Conservation (phyloP, 495 filamentous ascomycete genomes). For the Amphirosellinia nigrospora region DNA sequence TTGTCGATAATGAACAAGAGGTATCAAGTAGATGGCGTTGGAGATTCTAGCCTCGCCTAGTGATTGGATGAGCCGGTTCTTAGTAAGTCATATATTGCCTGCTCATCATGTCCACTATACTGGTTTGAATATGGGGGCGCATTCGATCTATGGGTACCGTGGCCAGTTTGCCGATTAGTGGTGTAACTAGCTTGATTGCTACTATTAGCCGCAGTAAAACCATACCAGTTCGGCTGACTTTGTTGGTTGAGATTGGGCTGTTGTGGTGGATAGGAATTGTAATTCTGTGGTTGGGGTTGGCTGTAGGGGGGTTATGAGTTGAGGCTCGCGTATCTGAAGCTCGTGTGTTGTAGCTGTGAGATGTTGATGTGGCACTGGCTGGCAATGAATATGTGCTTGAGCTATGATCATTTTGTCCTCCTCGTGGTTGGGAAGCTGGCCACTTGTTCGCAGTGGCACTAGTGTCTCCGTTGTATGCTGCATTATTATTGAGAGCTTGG, state of each 20-base stretch:
- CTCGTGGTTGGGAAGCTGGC: constrained; percentile 34
- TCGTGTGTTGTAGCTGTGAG: constrained; percentile 32
- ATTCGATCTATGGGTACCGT: constrained; percentile 33
- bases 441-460: constrained; percentile 30
- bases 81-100: constrained; percentile 35
- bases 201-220: constrained; percentile 28
- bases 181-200: constrained; percentile 31
- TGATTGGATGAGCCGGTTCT: constrained; percentile 32
- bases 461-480: constrained; percentile 27
- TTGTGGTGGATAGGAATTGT: constrained; percentile 32
- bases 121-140: constrained; percentile 29
- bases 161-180: constrained; percentile 30
- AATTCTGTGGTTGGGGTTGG: constrained; percentile 33
- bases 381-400: constrained; percentile 31
- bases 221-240: constrained; percentile 36
- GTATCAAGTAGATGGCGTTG: background rate
- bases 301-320: constrained; percentile 31
- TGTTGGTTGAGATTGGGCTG: constrained; percentile 33
- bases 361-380: constrained; percentile 23
- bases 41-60: constrained; percentile 11
- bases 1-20: background rate
- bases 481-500: constrained; percentile 30
- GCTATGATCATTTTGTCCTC: constrained; percentile 23
- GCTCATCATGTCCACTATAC: constrained; percentile 33
- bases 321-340: constrained; percentile 23